Base-by-base conservation (phyloP, 208 protist species). In the Leishmania guyanensis region DNA sequence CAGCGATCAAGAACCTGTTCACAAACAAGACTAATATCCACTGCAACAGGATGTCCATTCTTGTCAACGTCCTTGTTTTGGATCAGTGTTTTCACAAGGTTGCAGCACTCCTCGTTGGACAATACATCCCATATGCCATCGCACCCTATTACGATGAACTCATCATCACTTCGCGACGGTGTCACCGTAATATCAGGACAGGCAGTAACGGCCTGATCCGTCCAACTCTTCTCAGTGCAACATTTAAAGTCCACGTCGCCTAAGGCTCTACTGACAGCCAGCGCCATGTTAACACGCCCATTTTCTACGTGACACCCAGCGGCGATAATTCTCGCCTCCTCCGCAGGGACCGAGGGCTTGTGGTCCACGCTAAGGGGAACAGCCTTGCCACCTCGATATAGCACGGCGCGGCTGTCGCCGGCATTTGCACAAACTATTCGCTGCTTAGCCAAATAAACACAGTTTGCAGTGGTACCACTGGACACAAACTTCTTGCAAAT, bases 81-180 rank as follows among this genome's bases (percentile, higher is more conserved):
- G 51, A 88, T 89, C 43, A 89, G 81, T 36, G 83, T 77, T 71
- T 84, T 77, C 20, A 94, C 81, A 10, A 96, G 62, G 9, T 89
- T 79, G 83, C 94, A 96, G 78, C 90, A 93, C 20, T 92, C 89
- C 20, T 97, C 91, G 79, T 92, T 96, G 29, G 86, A 90, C 1
- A 99, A 83, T 10, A 98, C 96, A 84, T 99, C 97, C 96, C 96
- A 99, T 56, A 99, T 91, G 56, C 97, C 97, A 84, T 99, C 97
- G 73, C 97, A 98, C 1, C 89, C 97, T 17, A 98, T 82, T 60
- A 99, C 86, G 75, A 98, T 89, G 86, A 99, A 98, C 74, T 95
- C 88, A 75, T 98, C 93, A 14, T 91, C 86, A 22, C 70, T 75
- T 14, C 51, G 75, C 22, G 82, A 82, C 36, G 84, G 82, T 16